Evolutionary conservation across 345 rosid species (phyloP).

Genomic region (Citrus inodora): DNA sequence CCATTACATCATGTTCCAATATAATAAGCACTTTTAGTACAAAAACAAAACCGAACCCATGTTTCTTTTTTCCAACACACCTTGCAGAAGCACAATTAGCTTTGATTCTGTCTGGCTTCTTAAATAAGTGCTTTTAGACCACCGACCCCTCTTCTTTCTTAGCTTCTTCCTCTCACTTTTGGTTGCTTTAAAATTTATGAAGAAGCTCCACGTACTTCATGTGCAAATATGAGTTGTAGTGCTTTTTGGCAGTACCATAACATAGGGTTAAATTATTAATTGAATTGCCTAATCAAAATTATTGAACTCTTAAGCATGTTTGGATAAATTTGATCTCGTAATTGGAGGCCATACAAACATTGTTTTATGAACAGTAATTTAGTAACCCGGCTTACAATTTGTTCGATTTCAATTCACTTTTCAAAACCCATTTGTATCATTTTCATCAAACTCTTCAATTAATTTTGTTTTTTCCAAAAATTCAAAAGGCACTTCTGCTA

Average conservation of each 20-base stretch:
- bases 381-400: no score
- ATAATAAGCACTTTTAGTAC: not conserved
- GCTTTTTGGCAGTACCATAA: conserved; percentile 13
- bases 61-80: not conserved
- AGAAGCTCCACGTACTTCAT: conserved; percentile 15
- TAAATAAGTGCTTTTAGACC: conserved; percentile 1
- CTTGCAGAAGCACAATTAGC: not conserved
- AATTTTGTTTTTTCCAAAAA: not conserved
- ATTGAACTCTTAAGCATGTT: conserved; percentile 10
- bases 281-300: conserved; percentile 1
- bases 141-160: conserved; percentile 9
- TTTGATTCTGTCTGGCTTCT: not conserved
- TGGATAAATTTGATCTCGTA: not conserved
- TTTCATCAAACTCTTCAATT: no score
- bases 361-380: no score
- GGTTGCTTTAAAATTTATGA: not conserved
- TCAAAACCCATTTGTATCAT: no score
- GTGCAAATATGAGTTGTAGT: conserved; percentile 29
- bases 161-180: conserved; percentile 15
- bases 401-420: no score
- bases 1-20: not conserved
- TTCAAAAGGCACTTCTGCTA: no score
- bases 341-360: not conserved
- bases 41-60: not conserved
- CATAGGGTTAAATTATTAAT: not conserved